Base-by-base conservation (phyloP, 805 yeast species). In the Kregervanrija fluxuum region DNA sequence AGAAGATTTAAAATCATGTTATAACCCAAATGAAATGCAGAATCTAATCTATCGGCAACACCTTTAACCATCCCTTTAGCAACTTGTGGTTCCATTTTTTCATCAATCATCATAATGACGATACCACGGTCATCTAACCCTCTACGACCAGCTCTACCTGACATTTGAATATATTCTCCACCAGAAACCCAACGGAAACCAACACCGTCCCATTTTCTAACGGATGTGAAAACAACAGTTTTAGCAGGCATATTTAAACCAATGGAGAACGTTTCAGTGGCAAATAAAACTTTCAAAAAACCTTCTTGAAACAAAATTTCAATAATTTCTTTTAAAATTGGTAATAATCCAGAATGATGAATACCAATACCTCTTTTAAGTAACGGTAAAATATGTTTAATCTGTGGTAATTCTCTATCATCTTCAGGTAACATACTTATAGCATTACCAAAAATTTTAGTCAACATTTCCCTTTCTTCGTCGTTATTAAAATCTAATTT, bases 11-110 rank as follows among this genome's bases (percentile, higher is more conserved):
- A 75, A 57, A 90, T 87, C 99, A 93, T 93, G 62, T 93, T 93
- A 66, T 93, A 93, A 17, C 98, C 97, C 49, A 93, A 70, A 62
- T 93, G 99, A 75, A 93, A 93, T 0, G 99, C 98, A 15, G 98
- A 91, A 60, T 93, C 98, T 47, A 93, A 74, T 54, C 99, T 74
- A 67, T 93, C 99, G 31, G 99, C 97, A 60, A 89, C 96, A 60
- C 99, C 99, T 64, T 91, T 91, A 16, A 93, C 99, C 99, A 93
- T 93, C 1, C 98, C 97, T 62, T 93, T 93, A 15, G 99, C 99
- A 37, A 93, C 96, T 56, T 90, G 95, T 4, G 99, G 99, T 64
- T 93, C 99, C 99, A 93, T 93, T 60, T 93, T 93, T 62, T 93
- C 98, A 62, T 93, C 98, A 63, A 93, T 89, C 99, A 93, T 93